phyloP scores from a whole-genome alignment of 305 asterid genomes.

The Fraxinus greggii region DNA sequence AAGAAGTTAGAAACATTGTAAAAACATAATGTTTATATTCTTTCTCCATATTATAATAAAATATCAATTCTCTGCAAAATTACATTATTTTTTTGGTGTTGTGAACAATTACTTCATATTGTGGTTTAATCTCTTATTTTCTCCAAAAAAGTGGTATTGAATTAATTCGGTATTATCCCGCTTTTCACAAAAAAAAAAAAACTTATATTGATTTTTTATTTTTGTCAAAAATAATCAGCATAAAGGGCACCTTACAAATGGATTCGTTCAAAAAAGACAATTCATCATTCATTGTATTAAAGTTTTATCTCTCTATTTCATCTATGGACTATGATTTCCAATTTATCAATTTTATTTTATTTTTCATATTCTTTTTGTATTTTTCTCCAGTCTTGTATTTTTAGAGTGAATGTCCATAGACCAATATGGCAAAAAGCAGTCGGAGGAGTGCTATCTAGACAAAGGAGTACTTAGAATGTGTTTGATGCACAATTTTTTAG shows the following conservation, averaged over 20 bases:
- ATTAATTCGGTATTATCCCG: too few relatives aligned
- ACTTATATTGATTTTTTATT: too few relatives aligned
- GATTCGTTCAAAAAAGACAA: background rate
- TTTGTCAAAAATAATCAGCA: background rate
- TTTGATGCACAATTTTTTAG: too few relatives aligned
- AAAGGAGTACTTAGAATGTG: background rate
- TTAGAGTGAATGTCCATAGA: slow-evolving; percentile 5
- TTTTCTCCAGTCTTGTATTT: slow-evolving; percentile 10
- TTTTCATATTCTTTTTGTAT: background rate
- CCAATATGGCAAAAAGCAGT: slow-evolving; percentile 12
- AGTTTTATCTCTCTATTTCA: background rate
- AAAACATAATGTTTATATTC: too few relatives aligned
- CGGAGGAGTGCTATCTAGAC: background rate
- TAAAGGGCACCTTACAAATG: background rate
- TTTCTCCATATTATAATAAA: too few relatives aligned
- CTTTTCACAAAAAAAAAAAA: too few relatives aligned
- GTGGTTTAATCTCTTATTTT: too few relatives aligned
- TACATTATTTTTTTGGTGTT: too few relatives aligned
- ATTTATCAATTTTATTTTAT: background rate
- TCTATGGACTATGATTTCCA: background rate
- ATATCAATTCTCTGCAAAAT: too few relatives aligned
- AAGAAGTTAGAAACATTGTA: too few relatives aligned
- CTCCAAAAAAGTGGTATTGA: too few relatives aligned
- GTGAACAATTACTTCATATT: too few relatives aligned
- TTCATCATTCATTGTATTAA: background rate